phyloP scores from a whole-genome alignment of 441 rosid genomes.

The Melastoma candidum region DNA sequence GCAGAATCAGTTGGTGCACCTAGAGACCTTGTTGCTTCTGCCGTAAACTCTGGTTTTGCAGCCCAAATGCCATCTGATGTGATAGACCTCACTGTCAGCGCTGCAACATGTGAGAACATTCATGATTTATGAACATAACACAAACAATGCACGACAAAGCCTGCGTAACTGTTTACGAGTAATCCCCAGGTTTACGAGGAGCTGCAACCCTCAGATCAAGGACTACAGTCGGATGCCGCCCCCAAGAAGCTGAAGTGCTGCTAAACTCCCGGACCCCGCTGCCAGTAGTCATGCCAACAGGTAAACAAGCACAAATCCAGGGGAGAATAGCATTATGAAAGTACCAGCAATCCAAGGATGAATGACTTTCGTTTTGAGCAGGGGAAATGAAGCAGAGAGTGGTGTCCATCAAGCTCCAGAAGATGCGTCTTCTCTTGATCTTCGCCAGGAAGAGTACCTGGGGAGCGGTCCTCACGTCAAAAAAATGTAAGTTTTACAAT shows the following conservation, averaged over 20 bases:
- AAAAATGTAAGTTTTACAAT: conserved; percentile 13
- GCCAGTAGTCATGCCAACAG: conserved; percentile 10
- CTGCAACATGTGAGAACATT: conserved; percentile 13
- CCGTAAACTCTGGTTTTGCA: conserved; percentile 12
- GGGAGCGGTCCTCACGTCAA: conserved; percentile 11
- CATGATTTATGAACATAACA: no score
- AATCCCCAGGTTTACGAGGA: conserved; percentile 8
- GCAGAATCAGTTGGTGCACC: conserved; percentile 15
- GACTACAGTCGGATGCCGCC: neutral
- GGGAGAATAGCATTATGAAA: no score
- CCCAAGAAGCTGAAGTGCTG: conserved; percentile 4
- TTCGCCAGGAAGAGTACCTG: conserved; percentile 6
- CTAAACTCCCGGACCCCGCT: conserved; percentile 10
- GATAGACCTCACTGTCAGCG: conserved; percentile 14
- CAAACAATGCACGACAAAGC: no score
- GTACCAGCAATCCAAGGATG: no score
- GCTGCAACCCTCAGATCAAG: conserved; percentile 17
- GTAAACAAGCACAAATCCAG: neutral
- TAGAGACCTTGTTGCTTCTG: conserved; percentile 15
- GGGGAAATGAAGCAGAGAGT: conserved; percentile 13
- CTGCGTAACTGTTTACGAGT: no score
- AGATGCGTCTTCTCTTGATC: neutral
- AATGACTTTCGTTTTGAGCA: neutral
- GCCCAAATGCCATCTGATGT: conserved; percentile 13
- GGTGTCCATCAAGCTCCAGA: conserved; percentile 9